These are phyloP conservation scores for Pseudomassariella vexata DNA, from an alignment of 2,329 filamentous ascomycete genomes.

Conservation along the genomic window DNA sequence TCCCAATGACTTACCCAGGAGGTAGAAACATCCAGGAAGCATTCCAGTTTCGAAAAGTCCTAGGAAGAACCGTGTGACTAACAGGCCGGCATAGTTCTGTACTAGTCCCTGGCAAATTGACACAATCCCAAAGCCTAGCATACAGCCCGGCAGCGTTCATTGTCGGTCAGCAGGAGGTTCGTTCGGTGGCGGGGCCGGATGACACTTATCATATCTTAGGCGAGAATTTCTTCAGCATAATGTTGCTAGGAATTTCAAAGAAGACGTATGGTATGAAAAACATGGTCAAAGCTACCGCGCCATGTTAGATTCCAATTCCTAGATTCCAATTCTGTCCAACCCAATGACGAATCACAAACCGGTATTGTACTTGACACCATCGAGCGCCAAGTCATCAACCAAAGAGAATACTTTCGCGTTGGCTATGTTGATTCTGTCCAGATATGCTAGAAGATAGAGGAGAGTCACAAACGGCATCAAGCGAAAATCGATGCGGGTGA, in stretches of 20 bases:
- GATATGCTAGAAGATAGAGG: slow-evolving; percentile 36
- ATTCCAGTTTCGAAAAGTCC: slow-evolving; percentile 72
- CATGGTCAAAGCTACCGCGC: slow-evolving; percentile 53
- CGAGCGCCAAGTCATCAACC: slow-evolving; percentile 54
- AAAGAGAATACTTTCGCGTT: slow-evolving; percentile 68
- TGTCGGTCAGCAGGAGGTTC: slow-evolving; percentile 2
- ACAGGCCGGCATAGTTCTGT: slow-evolving; percentile 68
- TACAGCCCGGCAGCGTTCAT: slow-evolving; percentile 63
- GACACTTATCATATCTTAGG: slow-evolving; percentile 20
- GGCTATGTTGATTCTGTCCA: slow-evolving; percentile 69
- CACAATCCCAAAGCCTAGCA: slow-evolving; percentile 76
- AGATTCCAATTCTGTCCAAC: neutral
- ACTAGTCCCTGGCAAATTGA: slow-evolving; percentile 74
- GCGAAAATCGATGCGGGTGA: slow-evolving; percentile 64
- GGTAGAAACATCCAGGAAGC: slow-evolving; percentile 65
- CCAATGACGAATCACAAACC: slow-evolving; percentile 24
- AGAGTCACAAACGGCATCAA: slow-evolving; percentile 69
- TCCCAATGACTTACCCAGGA: slow-evolving; percentile 67
- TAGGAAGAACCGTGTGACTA: slow-evolving; percentile 80
- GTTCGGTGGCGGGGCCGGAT: slow-evolving; percentile 58
- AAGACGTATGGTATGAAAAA: slow-evolving; percentile 77
- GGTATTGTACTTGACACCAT: slow-evolving; percentile 62
- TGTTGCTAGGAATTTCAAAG: slow-evolving; percentile 67
- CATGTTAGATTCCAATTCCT: slow-evolving; percentile 8
- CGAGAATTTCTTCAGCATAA: slow-evolving; percentile 58